Evolutionary conservation across 768 basidiomycete species (phyloP).

Genomic region (Atractiella rhizophila): DNA sequence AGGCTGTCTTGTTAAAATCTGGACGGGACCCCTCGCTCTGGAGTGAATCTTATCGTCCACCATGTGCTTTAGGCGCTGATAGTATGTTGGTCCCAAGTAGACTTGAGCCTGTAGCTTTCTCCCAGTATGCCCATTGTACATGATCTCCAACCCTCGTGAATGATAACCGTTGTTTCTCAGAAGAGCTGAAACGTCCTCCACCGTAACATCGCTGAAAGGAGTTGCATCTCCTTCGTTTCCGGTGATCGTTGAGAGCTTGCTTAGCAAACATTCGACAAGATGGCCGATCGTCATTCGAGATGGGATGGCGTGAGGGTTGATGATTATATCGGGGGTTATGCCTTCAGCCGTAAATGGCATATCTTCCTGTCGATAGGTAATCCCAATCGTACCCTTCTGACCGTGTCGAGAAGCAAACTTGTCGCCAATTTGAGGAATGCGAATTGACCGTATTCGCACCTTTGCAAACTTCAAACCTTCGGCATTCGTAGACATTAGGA

Average conservation of each 20-base stretch:
- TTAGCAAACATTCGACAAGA: slow-evolving; percentile 89
- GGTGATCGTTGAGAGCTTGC: slow-evolving; percentile 82
- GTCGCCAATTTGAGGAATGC: slow-evolving; percentile 93
- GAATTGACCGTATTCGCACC: slow-evolving; percentile 79
- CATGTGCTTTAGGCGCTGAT: slow-evolving; percentile 98
- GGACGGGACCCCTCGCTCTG: slow-evolving; percentile 83
- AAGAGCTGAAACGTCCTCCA: slow-evolving; percentile 86
- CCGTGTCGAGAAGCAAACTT: slow-evolving; percentile 99
- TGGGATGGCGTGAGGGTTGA: slow-evolving; percentile 98
- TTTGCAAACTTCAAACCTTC: slow-evolving; percentile 97
- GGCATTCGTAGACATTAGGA: slow-evolving; percentile 79
- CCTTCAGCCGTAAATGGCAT: slow-evolving; percentile 98
- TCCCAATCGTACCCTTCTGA: slow-evolving; percentile 98
- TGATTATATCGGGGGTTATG: slow-evolving; percentile 86
- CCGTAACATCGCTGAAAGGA: slow-evolving; percentile 91
- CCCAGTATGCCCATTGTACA: slow-evolving; percentile 99
- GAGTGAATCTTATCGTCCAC: slow-evolving; percentile 99
- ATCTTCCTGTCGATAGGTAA: slow-evolving; percentile 97
- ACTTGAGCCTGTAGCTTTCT: slow-evolving; percentile 91
- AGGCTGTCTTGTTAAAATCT: slow-evolving; percentile 88
- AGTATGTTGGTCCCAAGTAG: slow-evolving; percentile 95
- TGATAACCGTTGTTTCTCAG: slow-evolving; percentile 78
- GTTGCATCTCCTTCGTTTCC: slow-evolving; percentile 97
- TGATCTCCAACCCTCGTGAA: slow-evolving; percentile 83
- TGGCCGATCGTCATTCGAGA: slow-evolving; percentile 99